Percentiles rank a stretch among this genome's conserved stretches.
phyloP scores from a whole-genome alignment of 768 basidiomycete genomes.

The Podaxis sp. region DNA sequence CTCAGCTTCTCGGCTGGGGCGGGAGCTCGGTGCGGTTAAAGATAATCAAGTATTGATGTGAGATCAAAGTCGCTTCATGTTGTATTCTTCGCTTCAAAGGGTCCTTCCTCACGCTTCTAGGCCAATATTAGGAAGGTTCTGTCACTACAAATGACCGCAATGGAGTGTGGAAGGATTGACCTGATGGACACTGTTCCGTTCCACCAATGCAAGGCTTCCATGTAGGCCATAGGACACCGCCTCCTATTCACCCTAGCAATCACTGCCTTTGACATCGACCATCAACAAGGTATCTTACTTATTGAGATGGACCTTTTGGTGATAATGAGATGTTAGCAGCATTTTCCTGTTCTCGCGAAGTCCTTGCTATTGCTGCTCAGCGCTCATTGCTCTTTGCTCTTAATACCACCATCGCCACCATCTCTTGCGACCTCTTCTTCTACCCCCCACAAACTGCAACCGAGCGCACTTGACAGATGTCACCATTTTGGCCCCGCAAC shows the following conservation, averaged over 20 bases:
- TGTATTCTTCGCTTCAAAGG: not conserved
- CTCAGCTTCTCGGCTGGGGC: not conserved
- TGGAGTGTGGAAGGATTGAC: not conserved
- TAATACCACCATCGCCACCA: not conserved
- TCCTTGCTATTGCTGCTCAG: not conserved
- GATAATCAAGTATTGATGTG: not conserved
- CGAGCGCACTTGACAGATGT: not conserved
- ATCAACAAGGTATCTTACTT: not conserved
- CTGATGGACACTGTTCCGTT: not conserved
- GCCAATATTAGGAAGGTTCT: not conserved
- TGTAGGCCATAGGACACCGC: not conserved
- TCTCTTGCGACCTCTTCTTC: not conserved
- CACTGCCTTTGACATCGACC: not conserved
- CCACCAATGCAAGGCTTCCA: not conserved
- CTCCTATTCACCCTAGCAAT: not conserved
- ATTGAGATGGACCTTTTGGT: not conserved
- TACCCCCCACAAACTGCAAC: not conserved
- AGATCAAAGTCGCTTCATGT: not conserved
- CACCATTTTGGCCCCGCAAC: not conserved
- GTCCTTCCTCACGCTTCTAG: not conserved
- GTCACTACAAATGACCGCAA: not conserved
- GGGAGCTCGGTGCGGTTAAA: not conserved
- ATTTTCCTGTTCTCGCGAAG: not conserved
- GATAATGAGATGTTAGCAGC: not conserved
- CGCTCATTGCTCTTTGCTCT: not conserved